These are phyloP conservation scores for Nigrospora oryzae DNA, from an alignment of 2,329 filamentous ascomycete genomes.

Conservation along the genomic window DNA sequence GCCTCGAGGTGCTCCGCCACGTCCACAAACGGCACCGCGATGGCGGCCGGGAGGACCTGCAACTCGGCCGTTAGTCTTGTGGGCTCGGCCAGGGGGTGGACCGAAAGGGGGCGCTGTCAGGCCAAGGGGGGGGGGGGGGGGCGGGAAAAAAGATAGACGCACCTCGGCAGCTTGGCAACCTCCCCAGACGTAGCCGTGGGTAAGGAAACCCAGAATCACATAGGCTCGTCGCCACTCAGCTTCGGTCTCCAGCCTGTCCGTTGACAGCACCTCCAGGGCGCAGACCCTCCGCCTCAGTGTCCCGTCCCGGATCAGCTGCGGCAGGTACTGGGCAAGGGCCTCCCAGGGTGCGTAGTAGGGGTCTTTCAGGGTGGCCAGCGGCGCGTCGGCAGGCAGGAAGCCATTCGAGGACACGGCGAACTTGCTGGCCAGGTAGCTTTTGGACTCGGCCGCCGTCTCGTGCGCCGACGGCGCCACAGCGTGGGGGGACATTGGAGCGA, in stretches of 20 bases:
- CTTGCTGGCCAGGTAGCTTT: slow-evolving; percentile 15
- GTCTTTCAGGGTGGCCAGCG: slow-evolving; percentile 56
- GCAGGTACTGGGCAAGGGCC: slow-evolving; percentile 56
- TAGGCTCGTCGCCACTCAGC: slow-evolving; percentile 78
- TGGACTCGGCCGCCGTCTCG: slow-evolving; percentile 4
- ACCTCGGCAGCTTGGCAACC: slow-evolving; percentile 68
- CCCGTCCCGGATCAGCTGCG: slow-evolving; percentile 55
- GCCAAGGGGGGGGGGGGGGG: not conserved
- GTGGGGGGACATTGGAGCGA: slow-evolving; percentile 31
- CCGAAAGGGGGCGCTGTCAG: no score
- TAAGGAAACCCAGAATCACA: slow-evolving; percentile 66
- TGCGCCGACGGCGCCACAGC: slow-evolving; percentile 19
- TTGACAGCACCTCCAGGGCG: slow-evolving; percentile 60
- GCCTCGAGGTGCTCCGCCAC: slow-evolving; percentile 69
- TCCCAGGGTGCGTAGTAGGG: slow-evolving; percentile 79
- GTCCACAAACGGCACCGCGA: slow-evolving; percentile 68
- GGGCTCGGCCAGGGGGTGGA: not conserved
- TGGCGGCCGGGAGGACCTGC: slow-evolving; percentile 60
- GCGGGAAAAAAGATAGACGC: slow-evolving; percentile 8
- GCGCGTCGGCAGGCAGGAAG: slow-evolving; percentile 67
- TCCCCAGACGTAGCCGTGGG: slow-evolving; percentile 86
- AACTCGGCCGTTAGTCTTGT: no score
- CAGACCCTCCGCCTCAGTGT: slow-evolving; percentile 57
- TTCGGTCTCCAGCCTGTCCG: slow-evolving; percentile 52
- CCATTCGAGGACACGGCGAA: slow-evolving; percentile 48